phyloP scores from a whole-genome alignment of 2,329 filamentous ascomycete genomes.

The Apiospora sp. region DNA sequence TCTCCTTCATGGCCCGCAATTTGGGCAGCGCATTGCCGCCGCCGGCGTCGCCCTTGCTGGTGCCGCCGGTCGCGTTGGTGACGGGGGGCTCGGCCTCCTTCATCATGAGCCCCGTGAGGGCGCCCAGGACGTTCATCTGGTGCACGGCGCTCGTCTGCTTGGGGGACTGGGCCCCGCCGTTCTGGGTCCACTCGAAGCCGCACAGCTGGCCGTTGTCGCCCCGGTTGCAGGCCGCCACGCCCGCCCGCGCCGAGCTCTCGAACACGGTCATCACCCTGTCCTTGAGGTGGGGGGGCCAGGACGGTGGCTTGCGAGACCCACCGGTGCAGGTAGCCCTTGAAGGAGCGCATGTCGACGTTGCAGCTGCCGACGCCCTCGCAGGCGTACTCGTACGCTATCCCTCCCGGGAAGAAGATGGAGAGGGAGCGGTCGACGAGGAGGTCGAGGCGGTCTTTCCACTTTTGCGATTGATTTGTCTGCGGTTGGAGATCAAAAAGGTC shows the following conservation, averaged over 20 bases:
- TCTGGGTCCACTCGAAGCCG: conserved; percentile 52
- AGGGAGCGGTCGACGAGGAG: conserved; percentile 54
- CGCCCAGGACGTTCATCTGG: conserved; percentile 53
- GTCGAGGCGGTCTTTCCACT: conserved; percentile 55
- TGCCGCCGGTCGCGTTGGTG: conserved; percentile 27
- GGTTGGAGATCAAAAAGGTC: too few relatives aligned
- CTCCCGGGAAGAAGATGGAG: conserved; percentile 55
- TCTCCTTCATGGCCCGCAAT: background rate
- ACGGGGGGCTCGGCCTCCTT: conserved; percentile 23
- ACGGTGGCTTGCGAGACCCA: conserved; percentile 59
- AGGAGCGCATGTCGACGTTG: conserved; percentile 65
- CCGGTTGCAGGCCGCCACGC: conserved; percentile 57
- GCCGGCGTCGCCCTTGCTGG: conserved; percentile 22
- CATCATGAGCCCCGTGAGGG: conserved; percentile 50
- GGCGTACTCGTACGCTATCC: conserved; percentile 58
- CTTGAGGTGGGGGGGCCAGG: conserved; percentile 58
- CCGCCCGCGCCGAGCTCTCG: conserved; percentile 55
- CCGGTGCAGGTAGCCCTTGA: conserved; percentile 63
- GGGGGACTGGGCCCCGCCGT: conserved; percentile 44
- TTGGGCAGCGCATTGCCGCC: background rate
- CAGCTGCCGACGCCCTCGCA: conserved; percentile 55
- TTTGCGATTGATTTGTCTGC: conserved; percentile 30
- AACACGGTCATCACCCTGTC: conserved; percentile 55
- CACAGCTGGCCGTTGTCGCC: conserved; percentile 51
- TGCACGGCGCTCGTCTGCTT: conserved; percentile 54